phyloP scores from a whole-genome alignment of 2,329 filamentous ascomycete species.

The Aspergillus tubingensis region DNA sequence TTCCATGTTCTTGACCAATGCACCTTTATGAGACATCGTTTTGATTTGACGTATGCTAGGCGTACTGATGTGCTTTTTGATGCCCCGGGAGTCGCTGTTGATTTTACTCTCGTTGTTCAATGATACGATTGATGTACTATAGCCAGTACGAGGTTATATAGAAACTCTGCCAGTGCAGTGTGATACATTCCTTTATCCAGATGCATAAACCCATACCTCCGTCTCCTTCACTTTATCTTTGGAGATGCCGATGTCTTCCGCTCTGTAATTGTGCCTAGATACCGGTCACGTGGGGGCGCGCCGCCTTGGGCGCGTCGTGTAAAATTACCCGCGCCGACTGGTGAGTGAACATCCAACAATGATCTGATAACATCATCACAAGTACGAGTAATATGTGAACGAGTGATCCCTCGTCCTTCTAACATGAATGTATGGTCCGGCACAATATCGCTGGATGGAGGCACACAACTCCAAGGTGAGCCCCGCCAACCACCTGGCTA shows the following conservation, averaged over 20 bases:
- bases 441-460: constrained; percentile 30
- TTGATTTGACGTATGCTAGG: constrained; percentile 25
- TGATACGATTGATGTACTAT: constrained; percentile 24
- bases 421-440: constrained; percentile 45
- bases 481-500: constrained; percentile 9
- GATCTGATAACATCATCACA: neutral
- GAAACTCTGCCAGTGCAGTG: constrained; percentile 14
- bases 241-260: constrained; percentile 4
- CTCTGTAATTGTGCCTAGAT: neutral
- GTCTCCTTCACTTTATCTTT: neutral
- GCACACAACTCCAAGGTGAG: constrained; percentile 35
- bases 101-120: constrained; percentile 13
- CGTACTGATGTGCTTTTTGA: constrained; percentile 26
- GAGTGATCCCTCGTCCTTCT: neutral
- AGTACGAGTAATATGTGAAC: constrained; percentile 17
- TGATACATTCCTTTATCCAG: neutral
- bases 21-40: constrained; percentile 21
- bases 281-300: constrained; percentile 4
- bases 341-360: neutral
- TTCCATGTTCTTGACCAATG: neutral
- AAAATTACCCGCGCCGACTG: constrained; percentile 7
- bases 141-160: constrained; percentile 22
- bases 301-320: constrained; percentile 5
- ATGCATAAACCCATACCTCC: neutral
- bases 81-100: constrained; percentile 12